Evolutionary conservation across 2,329 filamentous ascomycete species (phyloP).

Genomic region (Colletotrichum sp.): DNA sequence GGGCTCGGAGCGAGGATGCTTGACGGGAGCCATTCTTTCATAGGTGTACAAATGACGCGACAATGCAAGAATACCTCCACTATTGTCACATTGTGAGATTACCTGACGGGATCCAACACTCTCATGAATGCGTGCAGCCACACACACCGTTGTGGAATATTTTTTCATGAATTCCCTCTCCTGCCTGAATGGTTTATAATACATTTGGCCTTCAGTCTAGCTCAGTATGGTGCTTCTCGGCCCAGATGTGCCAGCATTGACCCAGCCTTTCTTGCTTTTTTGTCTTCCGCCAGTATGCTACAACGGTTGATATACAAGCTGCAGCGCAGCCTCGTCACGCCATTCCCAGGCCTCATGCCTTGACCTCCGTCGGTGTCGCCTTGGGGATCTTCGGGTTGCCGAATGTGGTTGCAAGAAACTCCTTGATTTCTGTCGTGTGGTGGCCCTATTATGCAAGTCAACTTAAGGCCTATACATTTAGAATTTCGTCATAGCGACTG

Average conservation of each 20-base stretch:
- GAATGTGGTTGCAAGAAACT: background rate
- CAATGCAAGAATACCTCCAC: conserved; percentile 21
- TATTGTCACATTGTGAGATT: background rate
- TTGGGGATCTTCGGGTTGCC: background rate
- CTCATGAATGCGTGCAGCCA: background rate
- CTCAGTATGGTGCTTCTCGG: background rate
- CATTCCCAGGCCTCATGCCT: background rate
- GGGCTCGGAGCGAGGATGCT: conserved; percentile 17
- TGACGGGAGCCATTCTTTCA: conserved; percentile 15
- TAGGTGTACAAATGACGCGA: conserved; percentile 22
- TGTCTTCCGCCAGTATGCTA: background rate
- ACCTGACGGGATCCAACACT: background rate
- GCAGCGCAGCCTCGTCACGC: background rate
- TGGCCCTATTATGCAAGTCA: conserved; percentile 7
- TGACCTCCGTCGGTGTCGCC: background rate
- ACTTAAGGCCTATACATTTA: background rate
- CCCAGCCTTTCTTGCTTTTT: background rate
- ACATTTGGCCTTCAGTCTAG: background rate
- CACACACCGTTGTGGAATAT: background rate
- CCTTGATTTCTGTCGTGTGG: conserved; percentile 7
- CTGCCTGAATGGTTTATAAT: background rate
- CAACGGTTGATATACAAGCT: background rate
- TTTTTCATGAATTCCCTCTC: background rate
- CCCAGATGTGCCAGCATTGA: background rate
- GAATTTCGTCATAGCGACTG: background rate